Conservation (phyloP, 2,329 filamentous ascomycete genomes). For the Pseudogymnoascus sp. region DNA sequence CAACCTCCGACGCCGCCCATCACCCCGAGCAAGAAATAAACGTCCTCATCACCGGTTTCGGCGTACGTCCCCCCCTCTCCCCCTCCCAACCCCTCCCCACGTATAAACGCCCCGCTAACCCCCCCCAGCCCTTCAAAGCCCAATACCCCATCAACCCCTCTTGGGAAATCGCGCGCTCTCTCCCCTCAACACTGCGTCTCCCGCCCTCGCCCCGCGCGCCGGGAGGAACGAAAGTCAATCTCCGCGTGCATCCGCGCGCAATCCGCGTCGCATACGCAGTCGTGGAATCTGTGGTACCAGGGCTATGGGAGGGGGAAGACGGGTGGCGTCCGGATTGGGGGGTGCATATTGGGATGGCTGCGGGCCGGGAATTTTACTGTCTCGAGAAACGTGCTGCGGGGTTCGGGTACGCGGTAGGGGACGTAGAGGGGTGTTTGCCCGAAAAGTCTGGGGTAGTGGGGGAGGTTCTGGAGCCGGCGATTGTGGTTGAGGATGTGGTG, state of each 20-base stretch:
- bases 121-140: slow-evolving; percentile 61
- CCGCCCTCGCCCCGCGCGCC: slow-evolving; percentile 18
- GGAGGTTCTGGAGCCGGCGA: slow-evolving; percentile 29
- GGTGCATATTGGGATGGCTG: slow-evolving; percentile 74
- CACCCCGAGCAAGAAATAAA: slow-evolving; percentile 39
- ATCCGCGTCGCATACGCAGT: slow-evolving; percentile 63
- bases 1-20: background rate
- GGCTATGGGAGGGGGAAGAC: slow-evolving; percentile 37
- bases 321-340: slow-evolving; percentile 49
- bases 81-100: background rate
- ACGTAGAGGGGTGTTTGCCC: slow-evolving; percentile 58
- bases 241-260: slow-evolving; percentile 56
- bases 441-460: slow-evolving; percentile 39
- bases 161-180: slow-evolving; percentile 62
- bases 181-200: slow-evolving; percentile 56
- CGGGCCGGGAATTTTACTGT: slow-evolving; percentile 54
- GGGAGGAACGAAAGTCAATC: slow-evolving; percentile 25
- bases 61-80: slow-evolving; percentile 34
- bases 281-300: slow-evolving; percentile 55
- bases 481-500: slow-evolving; percentile 50
- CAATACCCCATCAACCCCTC: slow-evolving; percentile 68
- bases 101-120: background rate
- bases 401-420: slow-evolving; percentile 60
- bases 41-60: slow-evolving; percentile 54
- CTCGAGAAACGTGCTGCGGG: slow-evolving; percentile 64